Evolutionary conservation across 768 basidiomycete genomes (phyloP), one percentile per base, ranked within the genome.

Genomic region (Lactarius quietus): DNA sequence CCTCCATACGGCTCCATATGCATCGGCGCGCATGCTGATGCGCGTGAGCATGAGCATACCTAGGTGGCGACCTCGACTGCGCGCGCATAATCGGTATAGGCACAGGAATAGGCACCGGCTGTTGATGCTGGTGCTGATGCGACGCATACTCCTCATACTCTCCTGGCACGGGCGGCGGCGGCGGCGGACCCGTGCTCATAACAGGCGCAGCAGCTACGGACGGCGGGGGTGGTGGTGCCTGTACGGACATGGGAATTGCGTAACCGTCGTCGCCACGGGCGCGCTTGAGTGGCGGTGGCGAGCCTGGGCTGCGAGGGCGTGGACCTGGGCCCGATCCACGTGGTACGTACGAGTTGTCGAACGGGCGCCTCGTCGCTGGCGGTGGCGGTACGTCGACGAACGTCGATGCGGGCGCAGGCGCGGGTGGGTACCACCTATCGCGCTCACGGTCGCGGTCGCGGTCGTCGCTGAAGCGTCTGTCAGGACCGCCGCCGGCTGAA

Each of bases 291-390:
- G 67, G 59, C n/a, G 69, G 69, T 29, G 59, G 48, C 2, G 64
- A 65, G 39, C 63, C 64, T 26, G 67, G 63, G 31, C 69, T 70
- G 41, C 66, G 69, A 3, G 64, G 61, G 31, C 69, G 69, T 23
- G 45, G 45, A 26, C 45, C 45, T 5, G 45, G 45, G 23, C n/a
- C 45, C 45, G 45, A n/a, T 52, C 58, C 69, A 9, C 69, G 69
- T 14, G 58, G 38, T 9, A 41, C 2, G 36, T 38, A 55, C 23
- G 45, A 20, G 43, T 62, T 26, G 43, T 62, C 60, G 55, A 68
- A 39, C 20, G 33, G 28, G 28, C 28, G 52, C 20, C 28, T 18
- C 17, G 52, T 5, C 6, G 38, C 33, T 33, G 33, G 33, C 33
- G 33, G 60, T 18, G 57, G 58, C 9, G 60, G 28, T 9, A 61